Base-by-base conservation (phyloP, 1,284 basidiomycete species). In the Waitea zeae region DNA sequence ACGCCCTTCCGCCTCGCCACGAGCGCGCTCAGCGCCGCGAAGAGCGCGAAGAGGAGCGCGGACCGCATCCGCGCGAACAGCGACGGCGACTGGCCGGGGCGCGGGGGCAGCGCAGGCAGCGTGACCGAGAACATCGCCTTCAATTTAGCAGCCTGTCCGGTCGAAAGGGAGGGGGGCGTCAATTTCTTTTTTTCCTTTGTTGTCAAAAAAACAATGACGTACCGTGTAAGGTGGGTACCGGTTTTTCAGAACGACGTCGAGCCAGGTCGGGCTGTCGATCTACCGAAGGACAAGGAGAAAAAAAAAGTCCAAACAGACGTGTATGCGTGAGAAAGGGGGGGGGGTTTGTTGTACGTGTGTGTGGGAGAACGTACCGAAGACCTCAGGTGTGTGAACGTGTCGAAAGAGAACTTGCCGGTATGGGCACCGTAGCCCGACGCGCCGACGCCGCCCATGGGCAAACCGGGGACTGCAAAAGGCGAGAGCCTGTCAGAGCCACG, bases 371-470 rank as follows among this genome's bases (percentile, higher is more conserved):
- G 71, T 22, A 81, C 39, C 0, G 70, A 66, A 5, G 67, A 44
- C 36, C 79, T 62, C 12, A 64, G 44, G 45, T 83, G 78, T 0
- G 76, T 79, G 53, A 82, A 81, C 45, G 62, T 57, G 38, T 78
- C 71, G 45, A 81, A 83, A 1, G 58, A 52, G 44, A 57, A 74
- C 50, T 79, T 78, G 27, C 74, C 66, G 0, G 64, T 67, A 43
- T 75, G 67, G 31, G 60, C 60, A 4, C 80, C 79, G 32, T 18
- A 29, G 49, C 79, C 79, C 43, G 78, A 82, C 4, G 65, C 58
- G 3, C 81, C 80, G 30, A 70, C 58, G 30, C 81, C 81, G 28
- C 79, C 80, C 36, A 84, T 77, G 1, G 78, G 78, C 31, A 80
- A 51, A n/a, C 70, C 75, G 11, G 67, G n/a, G n/a, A n/a, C 61